Evolutionary conservation across 2,329 filamentous ascomycete genomes (phyloP).

Genomic region (Tolypocladium pustulatum): DNA sequence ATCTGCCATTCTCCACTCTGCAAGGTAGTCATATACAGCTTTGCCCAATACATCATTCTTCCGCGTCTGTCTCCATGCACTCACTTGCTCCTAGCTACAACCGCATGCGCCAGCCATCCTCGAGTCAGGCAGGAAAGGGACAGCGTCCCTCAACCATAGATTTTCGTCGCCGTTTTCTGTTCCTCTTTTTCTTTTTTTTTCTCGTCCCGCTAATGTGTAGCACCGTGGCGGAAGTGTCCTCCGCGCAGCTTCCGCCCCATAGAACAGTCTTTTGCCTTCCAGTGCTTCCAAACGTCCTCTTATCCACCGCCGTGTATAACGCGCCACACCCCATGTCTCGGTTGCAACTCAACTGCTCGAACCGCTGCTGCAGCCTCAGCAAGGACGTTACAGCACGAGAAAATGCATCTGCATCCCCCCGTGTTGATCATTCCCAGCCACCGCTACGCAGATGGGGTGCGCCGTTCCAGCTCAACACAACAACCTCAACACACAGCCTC

Average conservation of each 20-base stretch:
- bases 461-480: slow-evolving; percentile 22
- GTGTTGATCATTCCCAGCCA: no score
- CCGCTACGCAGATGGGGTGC: slow-evolving; percentile 4
- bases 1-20: slow-evolving; percentile 15
- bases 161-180: not conserved
- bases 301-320: slow-evolving; percentile 18
- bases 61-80: slow-evolving; percentile 13
- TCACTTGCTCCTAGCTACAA: slow-evolving; percentile 14
- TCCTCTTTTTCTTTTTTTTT: slow-evolving; percentile 2
- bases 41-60: slow-evolving; percentile 17
- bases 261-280: slow-evolving; percentile 15
- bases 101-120: slow-evolving; percentile 10
- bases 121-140: slow-evolving; percentile 7
- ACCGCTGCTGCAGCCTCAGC: slow-evolving; percentile 1
- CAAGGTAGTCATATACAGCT: slow-evolving; percentile 18
- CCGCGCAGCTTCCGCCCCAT: slow-evolving; percentile 7
- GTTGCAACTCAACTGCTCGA: slow-evolving; percentile 1
- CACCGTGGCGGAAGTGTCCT: not conserved
- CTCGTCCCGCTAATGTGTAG: not conserved
- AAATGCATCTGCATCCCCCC: not conserved
- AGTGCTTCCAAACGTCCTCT: slow-evolving; percentile 17
- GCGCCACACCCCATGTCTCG: not conserved
- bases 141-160: slow-evolving; percentile 3
- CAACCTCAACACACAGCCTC: slow-evolving; percentile 23
- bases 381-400: not conserved